phyloP scores from a whole-genome alignment of 1,284 basidiomycete genomes.

The Apiotrichum montevideense region DNA sequence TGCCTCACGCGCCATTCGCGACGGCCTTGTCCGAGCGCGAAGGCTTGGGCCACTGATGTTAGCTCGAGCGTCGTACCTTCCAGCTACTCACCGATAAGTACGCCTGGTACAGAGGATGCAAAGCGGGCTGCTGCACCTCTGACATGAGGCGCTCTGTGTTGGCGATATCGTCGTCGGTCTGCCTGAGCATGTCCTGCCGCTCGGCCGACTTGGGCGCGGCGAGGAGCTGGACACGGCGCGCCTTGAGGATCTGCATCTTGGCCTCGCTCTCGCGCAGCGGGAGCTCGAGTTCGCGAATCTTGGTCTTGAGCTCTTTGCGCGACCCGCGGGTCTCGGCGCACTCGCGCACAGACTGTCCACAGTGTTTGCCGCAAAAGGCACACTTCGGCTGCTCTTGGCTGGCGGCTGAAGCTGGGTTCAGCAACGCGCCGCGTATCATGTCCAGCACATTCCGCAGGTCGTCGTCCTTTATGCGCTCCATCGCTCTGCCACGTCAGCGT shows the following conservation, averaged over 20 bases:
- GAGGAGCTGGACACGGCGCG: background rate
- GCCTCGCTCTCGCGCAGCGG: background rate
- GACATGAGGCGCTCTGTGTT: background rate
- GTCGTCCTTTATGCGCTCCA: conserved; percentile 5
- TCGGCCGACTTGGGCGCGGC: background rate
- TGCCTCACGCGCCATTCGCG: background rate
- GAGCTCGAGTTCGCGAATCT: conserved; percentile 24
- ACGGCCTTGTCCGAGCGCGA: too few species aligned
- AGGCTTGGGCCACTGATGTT: conserved; percentile 3
- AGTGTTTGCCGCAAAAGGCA: conserved; percentile 27
- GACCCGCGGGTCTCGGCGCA: conserved; percentile 28
- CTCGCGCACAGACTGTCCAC: conserved; percentile 20
- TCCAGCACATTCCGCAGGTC: conserved; percentile 5
- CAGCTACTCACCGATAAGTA: conserved; percentile 3
- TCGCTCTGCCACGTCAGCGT: conserved; percentile 1
- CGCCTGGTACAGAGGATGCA: conserved; percentile 9
- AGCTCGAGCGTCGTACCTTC: background rate
- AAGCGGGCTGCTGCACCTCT: background rate
- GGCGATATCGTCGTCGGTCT: background rate
- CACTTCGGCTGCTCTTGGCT: conserved; percentile 11
- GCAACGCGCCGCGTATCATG: background rate
- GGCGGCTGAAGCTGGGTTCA: background rate
- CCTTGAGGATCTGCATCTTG: background rate
- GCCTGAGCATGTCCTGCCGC: background rate
- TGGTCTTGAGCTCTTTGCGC: conserved; percentile 28